A percentile compares a stretch with the other conserved stretches of the same genome.
Conservation (phyloP, 108 stramenopile species). For the Hondaea fermentalgiana region DNA sequence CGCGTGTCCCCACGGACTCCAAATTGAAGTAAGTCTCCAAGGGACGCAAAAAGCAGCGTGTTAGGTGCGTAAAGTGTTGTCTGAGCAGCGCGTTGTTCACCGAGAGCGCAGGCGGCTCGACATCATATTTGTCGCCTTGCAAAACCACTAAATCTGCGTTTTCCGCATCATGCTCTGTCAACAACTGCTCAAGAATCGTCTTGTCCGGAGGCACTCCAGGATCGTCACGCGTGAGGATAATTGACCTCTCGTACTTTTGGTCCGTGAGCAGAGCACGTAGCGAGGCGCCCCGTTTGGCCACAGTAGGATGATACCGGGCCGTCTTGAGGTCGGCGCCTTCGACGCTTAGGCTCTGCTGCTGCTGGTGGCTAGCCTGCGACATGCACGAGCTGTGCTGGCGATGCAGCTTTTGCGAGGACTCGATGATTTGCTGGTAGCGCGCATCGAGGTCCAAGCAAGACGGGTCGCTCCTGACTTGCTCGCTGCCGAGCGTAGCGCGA, state of each 20-base stretch:
- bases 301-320: neutral
- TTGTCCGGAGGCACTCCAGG: neutral
- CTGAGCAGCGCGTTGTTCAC: neutral
- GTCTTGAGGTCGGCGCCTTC: neutral
- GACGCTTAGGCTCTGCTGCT: neutral
- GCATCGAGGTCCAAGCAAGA: neutral
- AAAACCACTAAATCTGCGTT: neutral
- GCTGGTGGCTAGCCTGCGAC: neutral
- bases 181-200: neutral
- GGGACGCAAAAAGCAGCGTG: neutral
- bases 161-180: constrained; percentile 7
- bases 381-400: neutral
- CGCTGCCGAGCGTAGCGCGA: neutral
- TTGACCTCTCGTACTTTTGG: neutral
- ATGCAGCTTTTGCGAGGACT: neutral
- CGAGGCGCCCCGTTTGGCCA: neutral
- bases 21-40: neutral
- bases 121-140: neutral
- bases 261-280: neutral
- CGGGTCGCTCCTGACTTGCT: neutral
- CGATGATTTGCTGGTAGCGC: neutral
- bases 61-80: neutral
- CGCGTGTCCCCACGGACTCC: neutral
- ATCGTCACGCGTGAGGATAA: neutral
- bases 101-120: neutral